Base-by-base conservation (phyloP, 805 yeast species). In the Teunomyces pallodes region DNA sequence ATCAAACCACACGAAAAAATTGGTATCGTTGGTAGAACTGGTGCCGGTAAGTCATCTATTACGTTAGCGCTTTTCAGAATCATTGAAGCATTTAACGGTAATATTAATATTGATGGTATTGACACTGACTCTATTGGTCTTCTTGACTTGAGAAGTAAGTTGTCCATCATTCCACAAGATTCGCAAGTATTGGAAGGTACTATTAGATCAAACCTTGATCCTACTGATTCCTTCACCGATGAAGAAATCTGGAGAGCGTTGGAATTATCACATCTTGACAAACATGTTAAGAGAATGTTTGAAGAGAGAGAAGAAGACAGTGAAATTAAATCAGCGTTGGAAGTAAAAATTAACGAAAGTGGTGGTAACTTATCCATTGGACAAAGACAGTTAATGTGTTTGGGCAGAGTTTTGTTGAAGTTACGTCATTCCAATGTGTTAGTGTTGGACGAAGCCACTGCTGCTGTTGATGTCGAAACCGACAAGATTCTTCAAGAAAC, bases 401-500 rank as follows among this genome's bases (percentile, higher is more conserved):
- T 87, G 45, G 90, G 92, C 0, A 74, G 96, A 62, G 94, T 91
- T 1, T 70, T 87, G 51, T 74, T 86, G 54, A 83, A 82, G 52
- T 50, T 56, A 16, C 72, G 82, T 5, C 80, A 82, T 50, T 69
- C 76, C 4, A 67, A 70, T 42, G 78, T 87, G 36, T 72, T 87
- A 53, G 83, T 87, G 7, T 68, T 87, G 58, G 96, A 87, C 66
- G 96, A 87, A 67, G 95, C 95, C 9, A 87, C 96, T 2, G 94
- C 96, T 4, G 90, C 92, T 5, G 94, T 87, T 45, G 96, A 87
- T 67, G 91, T 87, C 32, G 89, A 86, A 61, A 87, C 96, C 2
- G 96, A 87, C 66, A 71, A 81, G 52, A 78, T 87, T 47, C 76
- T 87, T 45, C 95, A 87, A 69, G 81, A 84, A 52, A 87, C 96